Base-by-base conservation (phyloP, 495 filamentous ascomycete genomes). In the Beverwykella pulmonaria region DNA sequence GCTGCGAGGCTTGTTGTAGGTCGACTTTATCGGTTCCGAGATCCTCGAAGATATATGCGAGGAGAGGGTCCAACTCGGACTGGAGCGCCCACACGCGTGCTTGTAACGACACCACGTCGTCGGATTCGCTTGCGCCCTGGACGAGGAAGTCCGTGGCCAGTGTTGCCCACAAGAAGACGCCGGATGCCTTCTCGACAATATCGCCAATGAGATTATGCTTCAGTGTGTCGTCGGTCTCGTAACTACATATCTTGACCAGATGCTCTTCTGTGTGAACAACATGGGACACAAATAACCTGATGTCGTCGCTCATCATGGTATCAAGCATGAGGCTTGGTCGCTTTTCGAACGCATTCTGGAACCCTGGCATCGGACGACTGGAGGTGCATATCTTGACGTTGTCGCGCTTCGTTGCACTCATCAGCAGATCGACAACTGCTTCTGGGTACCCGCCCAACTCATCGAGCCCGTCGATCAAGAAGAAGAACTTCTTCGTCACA, bases 381-480 rank as follows among this genome's bases (percentile, higher is more conserved):
- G 65, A 63, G 1, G 48, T 20, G 25, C 59, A 63, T 15, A 63
- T 53, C 20, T 68, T 68, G 14, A 63, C 59, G 41, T 63, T 63
- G 17, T 48, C 27, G 8, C 41, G 44, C 46, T 53, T 46, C 3
- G 54, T 25, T 9, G 47, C 23, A 25, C 39, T 47, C 10, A 53
- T 1, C 4, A 68, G 39, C 1, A 58, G 22, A 9, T 68, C 65
- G 8, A 53, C n/a, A n/a, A 68, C 17, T 4, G n/a, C 53, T 17
- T 20, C 20, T 10, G 39, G 53, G 34, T 52, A 39, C 12, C 29
- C 59, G 3, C 57, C 53, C 2, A 53, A 15, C 36, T 67, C 64
- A 29, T 67, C 64, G 2, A 61, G 49, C 0, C 64, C 64, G 27
- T 67, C 64, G 39, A 67, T 68, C 17, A 68, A 14, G 26, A 68